Evolutionary conservation across 2,329 filamentous ascomycete genomes (phyloP).

Genomic region (Arthroderma sp.): DNA sequence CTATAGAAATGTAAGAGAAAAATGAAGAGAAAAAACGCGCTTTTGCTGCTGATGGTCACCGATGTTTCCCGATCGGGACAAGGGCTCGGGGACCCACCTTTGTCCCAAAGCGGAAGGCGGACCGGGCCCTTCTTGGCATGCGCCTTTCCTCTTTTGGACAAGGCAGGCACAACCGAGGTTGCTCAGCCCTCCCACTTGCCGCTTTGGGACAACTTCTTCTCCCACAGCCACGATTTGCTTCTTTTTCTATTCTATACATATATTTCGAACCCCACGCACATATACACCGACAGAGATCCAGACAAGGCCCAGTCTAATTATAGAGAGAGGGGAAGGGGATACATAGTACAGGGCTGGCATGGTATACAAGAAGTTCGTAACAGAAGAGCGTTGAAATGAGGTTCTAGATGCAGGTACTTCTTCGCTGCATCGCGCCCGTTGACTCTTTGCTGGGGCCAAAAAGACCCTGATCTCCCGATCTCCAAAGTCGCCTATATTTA

Average conservation of each 20-base stretch:
- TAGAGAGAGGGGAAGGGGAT: neutral
- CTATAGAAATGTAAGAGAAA: too few relatives aligned
- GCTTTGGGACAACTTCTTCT: neutral
- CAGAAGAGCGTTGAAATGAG: too few relatives aligned
- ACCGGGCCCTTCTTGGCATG: neutral
- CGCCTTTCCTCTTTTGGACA: neutral
- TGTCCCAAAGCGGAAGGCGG: conserved; percentile 1
- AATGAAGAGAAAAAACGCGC: too few relatives aligned
- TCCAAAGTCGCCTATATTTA: neutral
- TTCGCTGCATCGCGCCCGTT: neutral
- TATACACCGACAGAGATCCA: neutral
- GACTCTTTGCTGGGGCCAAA: neutral
- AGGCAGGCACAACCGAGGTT: neutral
- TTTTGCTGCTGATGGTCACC: neutral
- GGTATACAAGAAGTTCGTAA: neutral
- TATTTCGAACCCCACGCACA: neutral
- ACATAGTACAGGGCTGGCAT: neutral
- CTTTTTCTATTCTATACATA: too few relatives aligned
- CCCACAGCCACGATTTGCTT: neutral
- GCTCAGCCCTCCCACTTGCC: conserved; percentile 4
- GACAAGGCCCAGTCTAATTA: neutral
- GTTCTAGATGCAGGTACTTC: neutral
- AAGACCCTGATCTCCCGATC: conserved; percentile 1
- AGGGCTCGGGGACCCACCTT: neutral
- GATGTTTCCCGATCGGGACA: neutral